Evolutionary conservation across 176 grass and related monocot genomes (phyloP).

Genomic region (Ensete ventricosum): DNA sequence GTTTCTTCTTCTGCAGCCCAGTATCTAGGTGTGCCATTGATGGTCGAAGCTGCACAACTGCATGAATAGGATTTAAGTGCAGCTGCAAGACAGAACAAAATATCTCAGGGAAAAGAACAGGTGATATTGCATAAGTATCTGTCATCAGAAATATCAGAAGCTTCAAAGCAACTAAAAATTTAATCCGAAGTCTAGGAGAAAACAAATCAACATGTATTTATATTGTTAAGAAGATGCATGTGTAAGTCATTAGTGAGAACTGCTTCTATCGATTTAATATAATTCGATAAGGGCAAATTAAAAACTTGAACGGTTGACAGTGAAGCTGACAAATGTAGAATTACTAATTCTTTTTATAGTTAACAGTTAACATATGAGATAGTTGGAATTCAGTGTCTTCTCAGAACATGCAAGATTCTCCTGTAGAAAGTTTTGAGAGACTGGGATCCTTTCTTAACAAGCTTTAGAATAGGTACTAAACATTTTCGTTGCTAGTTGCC

Average conservation of each 20-base stretch:
- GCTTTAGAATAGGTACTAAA: no score
- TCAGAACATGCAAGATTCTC: no score
- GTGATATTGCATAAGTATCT: background rate
- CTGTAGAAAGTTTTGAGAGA: no score
- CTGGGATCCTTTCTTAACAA: no score
- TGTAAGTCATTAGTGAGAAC: background rate
- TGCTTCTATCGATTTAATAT: background rate
- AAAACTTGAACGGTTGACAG: background rate
- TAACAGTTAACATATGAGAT: background rate
- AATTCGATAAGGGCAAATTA: background rate
- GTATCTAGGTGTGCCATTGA: conserved; percentile 39
- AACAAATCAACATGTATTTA: background rate
- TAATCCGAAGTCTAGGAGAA: background rate
- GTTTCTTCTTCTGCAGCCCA: conserved; percentile 27
- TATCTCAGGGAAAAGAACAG: conserved; percentile 10
- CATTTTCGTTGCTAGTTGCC: no score
- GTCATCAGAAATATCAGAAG: no score
- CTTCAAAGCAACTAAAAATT: no score
- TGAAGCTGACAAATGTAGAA: background rate
- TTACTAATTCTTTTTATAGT: background rate
- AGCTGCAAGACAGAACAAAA: conserved; percentile 47
- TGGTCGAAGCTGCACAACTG: conserved; percentile 59
- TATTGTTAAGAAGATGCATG: background rate
- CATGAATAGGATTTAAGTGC: conserved; percentile 77
- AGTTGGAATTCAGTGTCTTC: background rate